Base-by-base conservation (phyloP, 2,329 filamentous ascomycete species). In the Trichoderma arundinaceum region DNA sequence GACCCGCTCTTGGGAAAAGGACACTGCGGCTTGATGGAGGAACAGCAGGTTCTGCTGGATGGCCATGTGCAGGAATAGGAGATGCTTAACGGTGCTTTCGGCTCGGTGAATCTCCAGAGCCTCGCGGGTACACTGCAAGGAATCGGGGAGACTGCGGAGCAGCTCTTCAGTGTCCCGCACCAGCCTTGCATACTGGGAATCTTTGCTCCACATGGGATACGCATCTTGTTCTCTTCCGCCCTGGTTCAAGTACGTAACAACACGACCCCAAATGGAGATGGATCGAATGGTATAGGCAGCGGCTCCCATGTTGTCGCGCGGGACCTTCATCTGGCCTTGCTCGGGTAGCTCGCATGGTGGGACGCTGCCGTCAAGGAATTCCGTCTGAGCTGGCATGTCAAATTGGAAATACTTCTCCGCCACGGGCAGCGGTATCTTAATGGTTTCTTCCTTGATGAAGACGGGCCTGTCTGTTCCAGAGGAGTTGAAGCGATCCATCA, bases 401-500 rank as follows among this genome's bases (percentile, higher is more conserved):
- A 97, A 88, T 69, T 94, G 90, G 72, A 97, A 98, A 69, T 92
- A 89, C 57, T 89, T 89, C 76, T 99, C 95, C 74, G 92, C 94
- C 72, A 97, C 91, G 0, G 95, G 95, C 28, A 99, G 80, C 69
- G 95, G 94, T 15, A 97, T 92, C 70, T 92, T 90, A 68, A 98
- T 86, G 64, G 92, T 92, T 70, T 95, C 92, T 76, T 97, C 93
- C 70, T 92, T 90, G 63, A 97, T 90, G 71, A 97, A 97, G 61
- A 92, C 92, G 19, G 95, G 95, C 43, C 94, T 86, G 72, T 97
- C 94, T 2, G 92, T 96, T 1, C 95, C 94, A 1, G 94, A 97
- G 0, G 94, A 97, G 77, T 96, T 97, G 81, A 97, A 97, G 0
- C 94, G 88, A 75, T 99, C 95, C 94, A 98, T 97, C 65, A 97